A percentile compares a stretch with the other conserved stretches of the same genome.
Conservation (phyloP, 208 protist species). For the Crithidia bombi region DNA sequence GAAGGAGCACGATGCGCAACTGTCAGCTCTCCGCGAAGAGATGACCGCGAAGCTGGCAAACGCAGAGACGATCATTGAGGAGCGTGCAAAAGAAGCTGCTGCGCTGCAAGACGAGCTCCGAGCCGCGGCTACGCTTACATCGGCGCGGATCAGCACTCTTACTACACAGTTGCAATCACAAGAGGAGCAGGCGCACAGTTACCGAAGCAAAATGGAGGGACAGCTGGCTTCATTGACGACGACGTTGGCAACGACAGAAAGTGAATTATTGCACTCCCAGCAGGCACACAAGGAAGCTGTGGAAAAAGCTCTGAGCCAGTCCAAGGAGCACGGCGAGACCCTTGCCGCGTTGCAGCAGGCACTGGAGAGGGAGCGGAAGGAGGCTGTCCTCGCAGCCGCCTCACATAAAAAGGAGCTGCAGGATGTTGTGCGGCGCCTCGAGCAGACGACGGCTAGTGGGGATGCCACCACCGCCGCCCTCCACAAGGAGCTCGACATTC, state of each 20-base stretch:
- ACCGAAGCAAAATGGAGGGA: not conserved
- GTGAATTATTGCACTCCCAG: constrained; percentile 2
- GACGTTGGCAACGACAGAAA: not conserved
- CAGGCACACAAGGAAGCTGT: not conserved
- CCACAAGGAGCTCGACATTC: constrained; percentile 11
- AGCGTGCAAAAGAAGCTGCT: constrained; percentile 1
- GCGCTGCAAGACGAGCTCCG: not conserved
- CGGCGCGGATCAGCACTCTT: not conserved
- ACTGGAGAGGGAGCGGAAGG: not conserved
- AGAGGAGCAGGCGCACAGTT: not conserved
- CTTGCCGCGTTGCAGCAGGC: constrained; percentile 1
- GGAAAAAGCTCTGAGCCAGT: not conserved
- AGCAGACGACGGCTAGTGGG: not conserved
- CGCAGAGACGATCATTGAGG: not conserved
- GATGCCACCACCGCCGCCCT: constrained; percentile 1
- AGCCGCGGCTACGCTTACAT: not conserved
- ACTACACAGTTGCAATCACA: not conserved
- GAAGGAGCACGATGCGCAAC: not conserved
- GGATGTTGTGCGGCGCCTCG: not conserved
- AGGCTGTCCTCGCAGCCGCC: not conserved
- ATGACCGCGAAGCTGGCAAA: not conserved
- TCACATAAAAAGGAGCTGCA: not conserved
- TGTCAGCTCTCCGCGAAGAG: too few species aligned
- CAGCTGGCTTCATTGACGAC: not conserved
- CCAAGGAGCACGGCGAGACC: constrained; percentile 6